Percentiles rank a stretch among this genome's conserved stretches.
Evolutionary conservation across 192 early-diverging fungal species (phyloP).

Genomic region (Gaertneriomyces semiglobifer): DNA sequence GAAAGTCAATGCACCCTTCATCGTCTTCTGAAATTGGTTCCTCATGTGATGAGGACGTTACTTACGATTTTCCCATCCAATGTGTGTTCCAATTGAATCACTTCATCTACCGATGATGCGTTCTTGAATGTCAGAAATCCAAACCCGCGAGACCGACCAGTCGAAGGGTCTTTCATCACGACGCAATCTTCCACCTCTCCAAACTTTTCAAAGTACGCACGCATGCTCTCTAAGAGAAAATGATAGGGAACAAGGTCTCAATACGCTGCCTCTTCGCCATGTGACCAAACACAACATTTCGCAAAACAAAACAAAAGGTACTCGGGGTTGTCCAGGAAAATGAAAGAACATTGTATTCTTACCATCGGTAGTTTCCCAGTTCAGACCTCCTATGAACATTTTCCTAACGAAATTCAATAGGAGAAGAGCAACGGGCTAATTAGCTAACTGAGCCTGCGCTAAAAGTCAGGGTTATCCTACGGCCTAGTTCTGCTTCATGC

Average conservation of each 20-base stretch:
- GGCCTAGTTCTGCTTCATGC: background rate
- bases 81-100: constrained; percentile 64
- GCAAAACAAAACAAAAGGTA: background rate
- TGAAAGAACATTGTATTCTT: constrained; percentile 39
- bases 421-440: constrained; percentile 1
- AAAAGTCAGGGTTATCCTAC: background rate
- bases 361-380: constrained; percentile 83
- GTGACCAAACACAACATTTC: background rate
- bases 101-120: constrained; percentile 56
- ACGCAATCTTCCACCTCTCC: constrained; percentile 69
- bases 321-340: constrained; percentile 1
- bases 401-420: constrained; percentile 53
- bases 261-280: constrained; percentile 2
- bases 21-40: background rate
- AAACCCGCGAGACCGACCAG: constrained; percentile 71
- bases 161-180: constrained; percentile 71
- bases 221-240: constrained; percentile 58
- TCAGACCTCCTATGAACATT: constrained; percentile 77
- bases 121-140: constrained; percentile 73
- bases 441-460: background rate
- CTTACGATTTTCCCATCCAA: constrained; percentile 77
- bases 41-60: background rate
- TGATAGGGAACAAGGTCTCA: background rate
- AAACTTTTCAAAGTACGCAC: constrained; percentile 66
- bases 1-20: background rate